These are phyloP conservation scores for Cutaneotrichosporon daszewskae DNA, from an alignment of 1,284 basidiomycete genomes.

Conservation along the genomic window DNA sequence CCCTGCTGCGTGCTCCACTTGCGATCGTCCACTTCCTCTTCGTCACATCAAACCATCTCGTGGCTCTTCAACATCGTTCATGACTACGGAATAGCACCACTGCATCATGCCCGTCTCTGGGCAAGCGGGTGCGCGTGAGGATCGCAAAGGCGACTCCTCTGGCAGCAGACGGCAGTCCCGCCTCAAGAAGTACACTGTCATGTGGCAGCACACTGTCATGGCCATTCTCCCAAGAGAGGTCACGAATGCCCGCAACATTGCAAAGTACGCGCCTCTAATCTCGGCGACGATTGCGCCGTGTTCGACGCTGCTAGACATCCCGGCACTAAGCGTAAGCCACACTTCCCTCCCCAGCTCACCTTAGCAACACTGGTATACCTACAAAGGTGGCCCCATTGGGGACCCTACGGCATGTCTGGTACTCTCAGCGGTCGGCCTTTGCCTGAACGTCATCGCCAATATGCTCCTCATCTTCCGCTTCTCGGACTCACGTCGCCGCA, in stretches of 20 bases:
- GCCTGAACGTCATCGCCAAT: slow-evolving; percentile 49
- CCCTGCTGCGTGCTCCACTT: too few relatives aligned
- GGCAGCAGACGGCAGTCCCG: too few relatives aligned
- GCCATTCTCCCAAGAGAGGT: slow-evolving; percentile 1
- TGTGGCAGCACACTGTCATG: background rate
- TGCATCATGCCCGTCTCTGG: too few relatives aligned
- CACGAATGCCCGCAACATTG: slow-evolving; percentile 8
- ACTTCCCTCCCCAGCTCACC: background rate
- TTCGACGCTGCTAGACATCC: slow-evolving; percentile 49
- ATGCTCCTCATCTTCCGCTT: slow-evolving; percentile 48
- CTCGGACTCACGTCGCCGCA: slow-evolving; percentile 12
- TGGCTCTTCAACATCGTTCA: too few relatives aligned
- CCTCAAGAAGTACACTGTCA: too few relatives aligned
- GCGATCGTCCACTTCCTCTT: background rate
- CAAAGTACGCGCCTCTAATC: slow-evolving; percentile 40
- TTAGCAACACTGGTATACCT: slow-evolving; percentile 43
- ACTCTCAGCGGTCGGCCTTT: slow-evolving; percentile 46
- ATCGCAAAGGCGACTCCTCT: too few relatives aligned
- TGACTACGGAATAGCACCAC: too few relatives aligned
- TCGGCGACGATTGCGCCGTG: slow-evolving; percentile 48
- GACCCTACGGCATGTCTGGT: slow-evolving; percentile 42
- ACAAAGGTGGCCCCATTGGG: slow-evolving; percentile 24
- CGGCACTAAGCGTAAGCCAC: slow-evolving; percentile 43
- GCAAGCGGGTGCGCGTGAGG: too few relatives aligned
- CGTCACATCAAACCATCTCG: background rate